A percentile compares a stretch with the other conserved stretches of the same genome.
phyloP scores from a whole-genome alignment of 805 yeast genomes.

The Nakazawaea wickerhamii region DNA sequence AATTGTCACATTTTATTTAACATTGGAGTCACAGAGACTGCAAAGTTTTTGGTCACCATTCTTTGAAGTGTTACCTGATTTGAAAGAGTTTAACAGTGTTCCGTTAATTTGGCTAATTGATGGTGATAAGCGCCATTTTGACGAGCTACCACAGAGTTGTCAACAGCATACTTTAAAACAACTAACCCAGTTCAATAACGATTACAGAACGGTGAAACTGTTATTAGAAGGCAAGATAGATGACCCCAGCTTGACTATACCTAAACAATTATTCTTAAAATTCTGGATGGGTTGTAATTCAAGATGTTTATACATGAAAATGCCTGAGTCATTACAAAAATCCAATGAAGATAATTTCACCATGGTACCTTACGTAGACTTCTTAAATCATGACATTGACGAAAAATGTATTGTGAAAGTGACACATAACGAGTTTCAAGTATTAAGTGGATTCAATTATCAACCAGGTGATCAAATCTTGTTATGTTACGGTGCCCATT shows the following conservation, averaged over 20 bases:
- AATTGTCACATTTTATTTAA: constrained; percentile 44
- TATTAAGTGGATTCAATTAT: constrained; percentile 33
- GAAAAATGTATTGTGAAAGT: constrained; percentile 51
- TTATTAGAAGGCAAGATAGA: constrained; percentile 15
- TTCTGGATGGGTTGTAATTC: constrained; percentile 84
- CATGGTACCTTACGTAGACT: constrained; percentile 87
- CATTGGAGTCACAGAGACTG: constrained; percentile 36
- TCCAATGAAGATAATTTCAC: constrained; percentile 65
- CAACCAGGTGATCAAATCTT: constrained; percentile 49
- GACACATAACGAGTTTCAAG: constrained; percentile 44
- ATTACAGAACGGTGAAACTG: constrained; percentile 33
- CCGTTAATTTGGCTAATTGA: constrained; percentile 61
- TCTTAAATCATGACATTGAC: constrained; percentile 63
- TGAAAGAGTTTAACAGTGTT: constrained; percentile 43
- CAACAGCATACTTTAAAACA: constrained; percentile 36
- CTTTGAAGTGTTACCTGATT: constrained; percentile 55
- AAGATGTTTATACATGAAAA: constrained; percentile 77
- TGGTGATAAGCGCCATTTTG: constrained; percentile 23
- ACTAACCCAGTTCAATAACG: constrained; percentile 35
- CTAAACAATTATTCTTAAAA: constrained; percentile 34
- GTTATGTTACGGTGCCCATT: constrained; percentile 84
- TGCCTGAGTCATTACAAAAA: constrained; percentile 42
- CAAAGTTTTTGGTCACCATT: constrained; percentile 66
- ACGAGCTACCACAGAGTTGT: constrained; percentile 41
- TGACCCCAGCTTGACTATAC: constrained; percentile 34